Base-by-base conservation (phyloP, 2,329 filamentous ascomycete genomes). In the Grosmannia serpens region DNA sequence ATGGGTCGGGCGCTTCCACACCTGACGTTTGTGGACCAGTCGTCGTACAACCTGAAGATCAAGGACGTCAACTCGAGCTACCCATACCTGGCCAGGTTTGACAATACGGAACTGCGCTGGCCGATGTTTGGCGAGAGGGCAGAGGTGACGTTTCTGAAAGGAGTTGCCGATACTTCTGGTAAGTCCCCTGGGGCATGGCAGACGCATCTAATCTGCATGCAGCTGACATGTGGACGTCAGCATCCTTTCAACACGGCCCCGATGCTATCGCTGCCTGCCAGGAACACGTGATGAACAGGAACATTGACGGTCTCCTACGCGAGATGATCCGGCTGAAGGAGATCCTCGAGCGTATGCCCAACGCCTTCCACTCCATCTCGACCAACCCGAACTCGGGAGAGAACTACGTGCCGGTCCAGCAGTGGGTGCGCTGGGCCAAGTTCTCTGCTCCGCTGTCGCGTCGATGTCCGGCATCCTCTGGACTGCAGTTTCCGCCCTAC, bases 41-140 rank as follows among this genome's bases (percentile, higher is more conserved):
- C 77, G 1, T 79, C 76, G 0, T 79, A 79, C 65, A 81, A 81
- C 59, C 69, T 79, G 59, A 76, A 75, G 64, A 70, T 79, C 58
- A 70, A 71, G 26, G 77, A 81, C 58, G 70, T 73, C 1, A 77
- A 72, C 1, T 78, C 77, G 0, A 74, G 64, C 0, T 72, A 75
- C 49, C 78, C 78, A 3, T 82, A 81, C 57, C 68, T 79, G 0
- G 77, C 73, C 0, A 69, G 77, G 0, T 78, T 79, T 55, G 77
- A 80, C 54, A 81, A 81, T 55, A 80, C 73, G 20, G 78, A 80
- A 50, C 68, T 80, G 20, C 69, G 78, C 46, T 81, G 78, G 78
- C 74, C 77, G 1, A 75, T 80, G 67, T 81, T 81, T 56, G 76
- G 77, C 15, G 77, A 80, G 62, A 70, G 71, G 24, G 74, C 77